phyloP scores from a whole-genome alignment of 2,329 filamentous ascomycete genomes.

The Xylariomycetidae sp. region DNA sequence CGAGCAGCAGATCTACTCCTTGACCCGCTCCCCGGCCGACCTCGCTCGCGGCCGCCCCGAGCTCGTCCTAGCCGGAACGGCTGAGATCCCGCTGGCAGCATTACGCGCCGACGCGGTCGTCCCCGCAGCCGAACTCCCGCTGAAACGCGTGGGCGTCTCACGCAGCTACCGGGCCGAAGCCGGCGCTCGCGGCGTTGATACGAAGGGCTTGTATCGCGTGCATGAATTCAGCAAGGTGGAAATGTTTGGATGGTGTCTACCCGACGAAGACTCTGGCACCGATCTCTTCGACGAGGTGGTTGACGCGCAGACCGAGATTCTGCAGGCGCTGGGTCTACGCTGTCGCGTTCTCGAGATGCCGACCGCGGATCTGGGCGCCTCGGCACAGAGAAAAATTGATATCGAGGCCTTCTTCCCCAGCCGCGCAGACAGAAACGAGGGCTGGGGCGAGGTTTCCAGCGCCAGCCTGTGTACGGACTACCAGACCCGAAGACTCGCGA shows the following conservation, averaged over 20 bases:
- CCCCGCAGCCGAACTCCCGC: slow-evolving; percentile 58
- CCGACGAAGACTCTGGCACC: slow-evolving; percentile 43
- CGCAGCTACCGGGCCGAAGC: slow-evolving; percentile 96
- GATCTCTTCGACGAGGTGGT: slow-evolving; percentile 79
- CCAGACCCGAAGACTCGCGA: slow-evolving; percentile 76
- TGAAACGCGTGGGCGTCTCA: slow-evolving; percentile 76
- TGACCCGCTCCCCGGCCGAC: slow-evolving; percentile 62
- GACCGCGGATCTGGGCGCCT: slow-evolving; percentile 78
- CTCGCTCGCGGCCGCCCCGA: slow-evolving; percentile 57
- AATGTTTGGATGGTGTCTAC: slow-evolving; percentile 85
- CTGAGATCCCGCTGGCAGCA: slow-evolving; percentile 89
- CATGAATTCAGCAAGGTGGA: slow-evolving; percentile 99
- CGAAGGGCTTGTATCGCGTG: slow-evolving; percentile 91
- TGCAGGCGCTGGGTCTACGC: slow-evolving; percentile 69
- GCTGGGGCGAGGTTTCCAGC: slow-evolving; percentile 91
- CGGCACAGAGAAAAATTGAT: slow-evolving; percentile 79
- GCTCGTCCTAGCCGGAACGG: slow-evolving; percentile 76
- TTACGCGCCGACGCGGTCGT: slow-evolving; percentile 76
- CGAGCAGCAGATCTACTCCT: slow-evolving; percentile 85
- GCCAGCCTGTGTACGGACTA: slow-evolving; percentile 93
- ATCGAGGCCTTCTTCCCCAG: slow-evolving; percentile 94
- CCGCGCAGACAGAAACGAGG: slow-evolving; percentile 53
- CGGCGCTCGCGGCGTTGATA: slow-evolving; percentile 80
- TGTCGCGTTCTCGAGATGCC: slow-evolving; percentile 95
- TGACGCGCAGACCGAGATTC: slow-evolving; percentile 77